Conservation (phyloP, 805 yeast genomes). For the Wickerhamiella vanderwaltii region DNA sequence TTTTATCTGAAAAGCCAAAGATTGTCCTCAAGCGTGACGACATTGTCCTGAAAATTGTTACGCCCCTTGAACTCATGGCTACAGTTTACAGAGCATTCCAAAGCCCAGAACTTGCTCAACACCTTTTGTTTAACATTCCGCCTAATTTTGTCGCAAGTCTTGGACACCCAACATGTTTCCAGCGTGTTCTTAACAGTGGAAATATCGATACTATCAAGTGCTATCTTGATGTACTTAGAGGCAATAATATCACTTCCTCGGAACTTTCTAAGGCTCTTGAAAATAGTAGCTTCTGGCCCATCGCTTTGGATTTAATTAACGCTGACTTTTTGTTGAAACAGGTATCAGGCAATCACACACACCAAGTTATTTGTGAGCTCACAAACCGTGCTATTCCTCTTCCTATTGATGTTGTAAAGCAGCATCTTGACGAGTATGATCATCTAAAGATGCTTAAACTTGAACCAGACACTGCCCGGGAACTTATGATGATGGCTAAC, state of each 20-base stretch:
- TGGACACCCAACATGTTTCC: not conserved
- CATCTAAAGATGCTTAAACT: slow-evolving; percentile 13
- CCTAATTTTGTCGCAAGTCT: slow-evolving; percentile 11
- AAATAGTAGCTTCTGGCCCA: slow-evolving; percentile 14
- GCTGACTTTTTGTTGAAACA: slow-evolving; percentile 13
- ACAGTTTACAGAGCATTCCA: slow-evolving; percentile 14
- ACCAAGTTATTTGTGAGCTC: slow-evolving; percentile 14
- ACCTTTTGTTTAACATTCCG: slow-evolving; percentile 19
- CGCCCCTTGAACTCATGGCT: slow-evolving; percentile 20
- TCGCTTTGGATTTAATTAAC: slow-evolving; percentile 14
- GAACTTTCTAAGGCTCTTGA: slow-evolving; percentile 12
- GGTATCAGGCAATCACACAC: not conserved
- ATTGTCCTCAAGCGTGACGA: slow-evolving; percentile 16
- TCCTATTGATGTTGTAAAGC: slow-evolving; percentile 8
- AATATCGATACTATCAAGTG: slow-evolving; percentile 10
- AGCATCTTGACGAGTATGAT: slow-evolving; percentile 8
- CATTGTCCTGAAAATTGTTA: slow-evolving; percentile 19
- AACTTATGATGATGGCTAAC: slow-evolving; percentile 2
- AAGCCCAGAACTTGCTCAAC: slow-evolving; percentile 13
- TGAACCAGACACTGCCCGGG: not conserved
- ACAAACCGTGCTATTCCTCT: slow-evolving; percentile 11
- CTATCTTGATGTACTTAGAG: slow-evolving; percentile 5
- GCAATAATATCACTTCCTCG: not conserved
- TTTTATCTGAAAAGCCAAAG: slow-evolving; percentile 15
- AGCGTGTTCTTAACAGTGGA: slow-evolving; percentile 3